These are phyloP conservation scores for Telfairia occidentalis DNA, from an alignment of 331 rosid species.

Conservation along the genomic window DNA sequence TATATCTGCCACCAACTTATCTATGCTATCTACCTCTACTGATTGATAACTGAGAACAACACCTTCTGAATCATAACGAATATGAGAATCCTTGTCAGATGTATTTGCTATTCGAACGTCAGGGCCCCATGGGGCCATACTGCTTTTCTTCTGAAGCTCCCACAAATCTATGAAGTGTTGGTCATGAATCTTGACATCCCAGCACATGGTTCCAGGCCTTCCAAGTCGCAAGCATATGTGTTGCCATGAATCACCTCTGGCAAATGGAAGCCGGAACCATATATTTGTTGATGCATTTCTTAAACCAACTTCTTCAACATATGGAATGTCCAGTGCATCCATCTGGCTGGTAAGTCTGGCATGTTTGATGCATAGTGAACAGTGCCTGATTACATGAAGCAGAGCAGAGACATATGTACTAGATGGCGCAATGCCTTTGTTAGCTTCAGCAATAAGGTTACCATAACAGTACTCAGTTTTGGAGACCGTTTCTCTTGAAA, in stretches of 20 bases:
- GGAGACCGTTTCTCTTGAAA: constrained; percentile 39
- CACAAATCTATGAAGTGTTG: constrained; percentile 94
- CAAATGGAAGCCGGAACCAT: constrained; percentile 92
- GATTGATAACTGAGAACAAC: constrained; percentile 88
- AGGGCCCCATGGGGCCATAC: constrained; percentile 79
- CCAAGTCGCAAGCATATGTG: constrained; percentile 93
- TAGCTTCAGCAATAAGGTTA: constrained; percentile 71
- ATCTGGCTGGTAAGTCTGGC: constrained; percentile 96
- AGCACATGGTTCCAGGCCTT: constrained; percentile 88
- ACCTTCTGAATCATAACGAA: constrained; percentile 91
- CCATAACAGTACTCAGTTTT: constrained; percentile 58
- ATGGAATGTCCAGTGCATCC: constrained; percentile 85
- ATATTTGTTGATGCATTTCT: constrained; percentile 74
- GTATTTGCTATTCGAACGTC: constrained; percentile 95
- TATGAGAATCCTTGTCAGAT: constrained; percentile 90
- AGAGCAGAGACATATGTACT: constrained; percentile 80
- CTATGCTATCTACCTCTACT: constrained; percentile 82
- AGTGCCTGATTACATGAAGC: constrained; percentile 90
- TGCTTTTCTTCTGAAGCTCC: constrained; percentile 94
- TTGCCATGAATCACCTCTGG: constrained; percentile 88
- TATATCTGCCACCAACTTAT: constrained; percentile 83
- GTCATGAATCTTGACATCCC: constrained; percentile 96
- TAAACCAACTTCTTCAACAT: constrained; percentile 87
- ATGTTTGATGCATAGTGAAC: constrained; percentile 81
- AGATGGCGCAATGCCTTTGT: constrained; percentile 78